phyloP scores from a whole-genome alignment of 2,329 filamentous ascomycete species.

The Penicillium sp. region DNA sequence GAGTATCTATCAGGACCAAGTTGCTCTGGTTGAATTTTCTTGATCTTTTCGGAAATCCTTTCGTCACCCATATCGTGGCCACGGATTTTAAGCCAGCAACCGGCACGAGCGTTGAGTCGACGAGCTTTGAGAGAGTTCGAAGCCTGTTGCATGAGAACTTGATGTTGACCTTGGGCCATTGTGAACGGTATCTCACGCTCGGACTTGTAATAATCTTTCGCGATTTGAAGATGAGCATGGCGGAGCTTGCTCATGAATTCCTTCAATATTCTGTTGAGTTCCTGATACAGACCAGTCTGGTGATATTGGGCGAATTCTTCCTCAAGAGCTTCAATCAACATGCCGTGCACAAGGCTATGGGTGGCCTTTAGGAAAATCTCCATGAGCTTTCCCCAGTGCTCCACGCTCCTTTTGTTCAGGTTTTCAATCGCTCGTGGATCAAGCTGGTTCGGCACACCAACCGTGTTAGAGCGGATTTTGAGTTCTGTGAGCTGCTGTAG shows the following conservation, averaged over 20 bases:
- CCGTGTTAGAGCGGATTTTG: slow-evolving; percentile 47
- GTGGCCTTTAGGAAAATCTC: slow-evolving; percentile 38
- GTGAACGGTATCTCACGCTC: slow-evolving; percentile 60
- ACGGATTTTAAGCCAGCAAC: slow-evolving; percentile 12
- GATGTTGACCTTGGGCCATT: slow-evolving; percentile 36
- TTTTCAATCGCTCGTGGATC: slow-evolving; percentile 60
- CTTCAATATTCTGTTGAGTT: slow-evolving; percentile 43
- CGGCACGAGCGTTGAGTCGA: slow-evolving; percentile 22
- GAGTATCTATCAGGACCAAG: slow-evolving; percentile 35
- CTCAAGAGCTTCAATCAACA: slow-evolving; percentile 49
- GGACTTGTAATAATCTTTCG: slow-evolving; percentile 51
- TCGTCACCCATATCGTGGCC: slow-evolving; percentile 15
- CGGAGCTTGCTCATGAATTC: slow-evolving; percentile 48
- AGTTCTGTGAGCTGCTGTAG: neutral
- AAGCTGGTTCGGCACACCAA: slow-evolving; percentile 59
- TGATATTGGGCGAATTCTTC: slow-evolving; percentile 34
- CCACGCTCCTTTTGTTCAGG: slow-evolving; percentile 57
- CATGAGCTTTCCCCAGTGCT: slow-evolving; percentile 58
- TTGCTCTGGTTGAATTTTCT: slow-evolving; percentile 26
- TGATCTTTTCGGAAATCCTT: slow-evolving; percentile 18
- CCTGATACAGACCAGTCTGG: slow-evolving; percentile 36
- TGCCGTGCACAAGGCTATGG: slow-evolving; percentile 29
- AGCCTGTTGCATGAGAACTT: slow-evolving; percentile 18
- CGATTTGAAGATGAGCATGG: slow-evolving; percentile 42
- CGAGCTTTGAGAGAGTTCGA: slow-evolving; percentile 10